Conservation (phyloP, 805 yeast genomes). For the Kuraishia floccosa region DNA sequence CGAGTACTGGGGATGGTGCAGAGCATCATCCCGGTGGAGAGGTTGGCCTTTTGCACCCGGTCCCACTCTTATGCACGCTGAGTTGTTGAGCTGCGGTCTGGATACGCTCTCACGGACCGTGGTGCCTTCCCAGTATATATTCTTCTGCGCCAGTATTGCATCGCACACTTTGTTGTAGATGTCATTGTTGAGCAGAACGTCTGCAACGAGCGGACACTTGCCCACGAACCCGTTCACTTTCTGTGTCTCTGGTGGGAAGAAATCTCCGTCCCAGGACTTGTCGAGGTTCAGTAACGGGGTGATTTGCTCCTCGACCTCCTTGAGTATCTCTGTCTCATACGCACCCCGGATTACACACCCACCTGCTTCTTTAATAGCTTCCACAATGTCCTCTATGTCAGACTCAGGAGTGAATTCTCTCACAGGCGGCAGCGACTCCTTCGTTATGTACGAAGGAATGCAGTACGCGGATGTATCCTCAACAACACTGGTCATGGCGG, state of each 20-base stretch:
- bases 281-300: conserved; percentile 12
- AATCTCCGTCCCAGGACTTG: conserved; percentile 10
- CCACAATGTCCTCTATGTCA: too few relatives aligned
- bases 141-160: conserved; percentile 9
- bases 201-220: conserved; percentile 10
- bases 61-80: conserved; percentile 11
- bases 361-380: too few relatives aligned
- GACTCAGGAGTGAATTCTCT: too few relatives aligned
- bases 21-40: conserved; percentile 13
- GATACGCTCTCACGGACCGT: conserved; percentile 9
- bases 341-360: too few relatives aligned
- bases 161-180: conserved; percentile 8
- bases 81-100: conserved; percentile 9
- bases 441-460: too few relatives aligned
- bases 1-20: conserved; percentile 10
- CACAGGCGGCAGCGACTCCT: too few relatives aligned
- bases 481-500: too few relatives aligned
- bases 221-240: conserved; percentile 11
- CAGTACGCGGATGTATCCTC: too few relatives aligned
- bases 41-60: conserved; percentile 13
- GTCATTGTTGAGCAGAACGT: conserved; percentile 7
- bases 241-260: conserved; percentile 7
- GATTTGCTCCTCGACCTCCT: too few relatives aligned
- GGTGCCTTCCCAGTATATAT: conserved; percentile 11
- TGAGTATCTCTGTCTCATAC: too few relatives aligned